These are phyloP conservation scores for Clohesyomyces aquaticus DNA, from an alignment of 495 filamentous ascomycete species.

Conservation along the genomic window DNA sequence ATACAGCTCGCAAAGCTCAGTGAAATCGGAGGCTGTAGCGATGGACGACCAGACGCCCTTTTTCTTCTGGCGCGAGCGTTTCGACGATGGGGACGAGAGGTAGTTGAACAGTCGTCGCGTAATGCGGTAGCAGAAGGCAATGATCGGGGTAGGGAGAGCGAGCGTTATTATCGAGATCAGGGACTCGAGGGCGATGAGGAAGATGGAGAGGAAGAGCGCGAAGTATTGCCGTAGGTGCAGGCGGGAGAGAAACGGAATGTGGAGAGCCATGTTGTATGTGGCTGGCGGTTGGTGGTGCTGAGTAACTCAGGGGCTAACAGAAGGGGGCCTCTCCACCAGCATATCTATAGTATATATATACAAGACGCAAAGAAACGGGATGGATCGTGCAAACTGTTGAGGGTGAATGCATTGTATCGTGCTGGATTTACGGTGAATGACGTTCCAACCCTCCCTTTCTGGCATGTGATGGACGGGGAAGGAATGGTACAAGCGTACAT, in stretches of 20 bases:
- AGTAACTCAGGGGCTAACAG: not conserved
- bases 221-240: conserved; percentile 85
- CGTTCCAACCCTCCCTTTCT: conserved; percentile 6
- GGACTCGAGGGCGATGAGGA: conserved; percentile 78
- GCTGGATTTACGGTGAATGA: conserved; percentile 9
- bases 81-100: conserved; percentile 70
- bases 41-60: conserved; percentile 57
- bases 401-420: conserved; percentile 12
- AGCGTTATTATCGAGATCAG: conserved; percentile 87
- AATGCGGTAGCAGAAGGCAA: conserved; percentile 78
- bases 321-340: not conserved
- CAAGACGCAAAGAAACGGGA: not conserved
- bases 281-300: not conserved
- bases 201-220: conserved; percentile 78
- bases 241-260: conserved; percentile 81
- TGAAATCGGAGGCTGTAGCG: conserved; percentile 79
- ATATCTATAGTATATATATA: not conserved
- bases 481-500: no score
- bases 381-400: not conserved
- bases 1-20: conserved; percentile 84
- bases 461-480: conserved; percentile 22
- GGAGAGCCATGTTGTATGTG: conserved; percentile 57
- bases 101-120: conserved; percentile 83
- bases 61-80: conserved; percentile 61
- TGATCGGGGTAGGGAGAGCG: conserved; percentile 71